Percentiles rank a stretch among this genome's conserved stretches.
Evolutionary conservation across 2,329 filamentous ascomycete species (phyloP).

Genomic region (Sclerotinia spermophila): DNA sequence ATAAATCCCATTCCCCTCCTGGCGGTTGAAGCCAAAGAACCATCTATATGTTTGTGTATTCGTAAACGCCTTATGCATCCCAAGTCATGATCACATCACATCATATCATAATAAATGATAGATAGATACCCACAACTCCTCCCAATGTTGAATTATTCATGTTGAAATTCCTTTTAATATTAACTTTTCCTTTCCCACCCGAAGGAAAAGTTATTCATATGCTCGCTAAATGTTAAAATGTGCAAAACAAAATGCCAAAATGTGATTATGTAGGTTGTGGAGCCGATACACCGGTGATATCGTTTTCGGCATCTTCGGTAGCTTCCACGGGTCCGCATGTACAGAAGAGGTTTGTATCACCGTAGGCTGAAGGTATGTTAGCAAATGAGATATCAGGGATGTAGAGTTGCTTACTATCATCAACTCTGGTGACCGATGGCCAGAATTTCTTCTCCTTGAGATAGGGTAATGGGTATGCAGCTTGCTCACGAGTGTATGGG

Average conservation of each 20-base stretch:
- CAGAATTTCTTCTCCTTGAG: constrained; percentile 97
- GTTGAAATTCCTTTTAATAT: constrained; percentile 15
- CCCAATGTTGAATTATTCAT: constrained; percentile 18
- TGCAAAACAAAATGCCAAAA: constrained; percentile 11
- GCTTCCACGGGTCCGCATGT: constrained; percentile 87
- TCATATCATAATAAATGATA: constrained; percentile 14
- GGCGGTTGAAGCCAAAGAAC: constrained; percentile 16
- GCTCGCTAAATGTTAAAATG: constrained; percentile 17
- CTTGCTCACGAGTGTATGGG: constrained; percentile 75
- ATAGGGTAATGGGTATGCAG: constrained; percentile 80
- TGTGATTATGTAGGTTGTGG: constrained; percentile 28
- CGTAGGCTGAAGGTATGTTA: constrained; percentile 59
- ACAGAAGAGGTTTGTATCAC: constrained; percentile 91
- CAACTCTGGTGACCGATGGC: constrained; percentile 80
- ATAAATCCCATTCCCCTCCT: background rate
- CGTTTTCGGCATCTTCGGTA: constrained; percentile 51
- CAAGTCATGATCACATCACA: constrained; percentile 6
- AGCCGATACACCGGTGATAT: constrained; percentile 29
- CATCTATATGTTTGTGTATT: constrained; percentile 9
- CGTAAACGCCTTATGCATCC: constrained; percentile 11
- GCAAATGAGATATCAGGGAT: constrained; percentile 20
- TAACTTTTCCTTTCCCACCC: constrained; percentile 3
- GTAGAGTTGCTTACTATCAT: constrained; percentile 66
- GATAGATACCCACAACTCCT: constrained; percentile 13
- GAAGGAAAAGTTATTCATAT: constrained; percentile 2